Evolutionary conservation across 1,284 basidiomycete species (phyloP).

Genomic region (Moniliella sp.): DNA sequence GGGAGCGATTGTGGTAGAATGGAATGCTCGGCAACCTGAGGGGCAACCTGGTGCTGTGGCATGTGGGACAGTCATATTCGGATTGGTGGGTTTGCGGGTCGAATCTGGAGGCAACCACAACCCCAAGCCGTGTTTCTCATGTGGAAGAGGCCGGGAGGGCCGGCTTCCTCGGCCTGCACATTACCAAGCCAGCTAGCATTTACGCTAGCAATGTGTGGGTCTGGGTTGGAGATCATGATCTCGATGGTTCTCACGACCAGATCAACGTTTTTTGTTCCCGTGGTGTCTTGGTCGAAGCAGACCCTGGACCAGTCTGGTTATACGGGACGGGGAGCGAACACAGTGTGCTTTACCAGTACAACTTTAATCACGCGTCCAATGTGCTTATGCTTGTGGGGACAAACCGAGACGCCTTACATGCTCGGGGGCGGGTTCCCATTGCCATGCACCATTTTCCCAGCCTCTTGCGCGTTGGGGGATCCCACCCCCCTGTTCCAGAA

Average conservation of each 20-base stretch:
- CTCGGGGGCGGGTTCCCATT: too few relatives aligned
- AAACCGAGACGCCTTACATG: too few relatives aligned
- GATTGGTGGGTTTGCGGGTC: conserved; percentile 30
- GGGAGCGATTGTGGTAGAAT: conserved; percentile 49
- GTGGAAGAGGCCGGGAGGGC: too few relatives aligned
- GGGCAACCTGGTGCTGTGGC: conserved; percentile 43
- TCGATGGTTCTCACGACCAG: conserved; percentile 35
- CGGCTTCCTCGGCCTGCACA: conserved; percentile 44
- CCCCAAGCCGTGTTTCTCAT: too few relatives aligned
- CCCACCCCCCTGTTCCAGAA: too few relatives aligned
- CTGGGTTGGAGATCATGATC: conserved; percentile 54
- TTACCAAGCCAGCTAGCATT: conserved; percentile 43
- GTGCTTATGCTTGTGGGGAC: too few relatives aligned
- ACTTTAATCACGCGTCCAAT: conserved; percentile 10
- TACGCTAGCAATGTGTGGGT: conserved; percentile 47
- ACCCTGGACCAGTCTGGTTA: conserved; percentile 29
- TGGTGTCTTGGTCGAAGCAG: conserved; percentile 48
- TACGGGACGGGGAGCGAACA: conserved; percentile 32
- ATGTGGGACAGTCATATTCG: conserved; percentile 51
- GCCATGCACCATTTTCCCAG: too few relatives aligned
- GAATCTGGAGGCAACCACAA: too few relatives aligned
- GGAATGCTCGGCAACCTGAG: conserved; percentile 44
- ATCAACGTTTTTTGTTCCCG: conserved; percentile 50
- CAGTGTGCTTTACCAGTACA: conserved; percentile 22
- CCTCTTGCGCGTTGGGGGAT: too few relatives aligned